Percentiles rank a stretch among this genome's conserved stretches.
These are phyloP conservation scores for Hyphopichia pseudoburtonii DNA, from an alignment of 1,139 yeast species.

Conservation along the genomic window DNA sequence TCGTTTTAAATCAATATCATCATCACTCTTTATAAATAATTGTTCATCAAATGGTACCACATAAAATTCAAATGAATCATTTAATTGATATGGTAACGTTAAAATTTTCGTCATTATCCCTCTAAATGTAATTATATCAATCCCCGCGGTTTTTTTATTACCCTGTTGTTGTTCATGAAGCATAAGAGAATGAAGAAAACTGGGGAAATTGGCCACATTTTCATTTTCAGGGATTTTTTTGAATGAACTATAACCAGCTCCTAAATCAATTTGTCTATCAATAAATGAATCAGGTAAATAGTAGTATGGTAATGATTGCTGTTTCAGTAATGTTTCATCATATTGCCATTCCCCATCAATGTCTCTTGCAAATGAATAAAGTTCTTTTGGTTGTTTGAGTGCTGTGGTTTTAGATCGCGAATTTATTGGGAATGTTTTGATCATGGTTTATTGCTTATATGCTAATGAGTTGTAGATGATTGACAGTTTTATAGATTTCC, in stretches of 20 bases:
- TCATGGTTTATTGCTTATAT: too few species aligned
- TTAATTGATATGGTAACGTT: slow-evolving; percentile 55
- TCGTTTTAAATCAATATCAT: slow-evolving; percentile 33
- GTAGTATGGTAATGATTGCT: slow-evolving; percentile 54
- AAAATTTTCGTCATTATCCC: slow-evolving; percentile 75
- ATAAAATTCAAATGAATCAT: slow-evolving; percentile 63
- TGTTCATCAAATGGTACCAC: slow-evolving; percentile 75
- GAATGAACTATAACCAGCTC: slow-evolving; percentile 62
- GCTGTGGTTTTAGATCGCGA: slow-evolving; percentile 54
- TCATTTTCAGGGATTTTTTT: slow-evolving; percentile 54
- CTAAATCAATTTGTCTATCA: slow-evolving; percentile 56
- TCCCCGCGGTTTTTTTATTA: slow-evolving; percentile 45
- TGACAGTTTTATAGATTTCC: neutral
- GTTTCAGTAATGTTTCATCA: slow-evolving; percentile 47
- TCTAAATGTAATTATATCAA: slow-evolving; percentile 78
- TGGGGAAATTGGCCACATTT: slow-evolving; percentile 54
- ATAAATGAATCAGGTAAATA: slow-evolving; percentile 73
- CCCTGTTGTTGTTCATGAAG: slow-evolving; percentile 51
- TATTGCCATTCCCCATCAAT: slow-evolving; percentile 44
- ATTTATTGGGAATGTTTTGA: slow-evolving; percentile 42
- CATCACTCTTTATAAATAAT: slow-evolving; percentile 72
- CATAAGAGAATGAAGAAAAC: slow-evolving; percentile 56
- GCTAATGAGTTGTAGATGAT: neutral
- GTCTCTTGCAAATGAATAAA: slow-evolving; percentile 59
- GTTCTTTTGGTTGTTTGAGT: slow-evolving; percentile 73